These are phyloP conservation scores for Earliella scabrosa DNA, from an alignment of 1,284 basidiomycete species.

Conservation along the genomic window DNA sequence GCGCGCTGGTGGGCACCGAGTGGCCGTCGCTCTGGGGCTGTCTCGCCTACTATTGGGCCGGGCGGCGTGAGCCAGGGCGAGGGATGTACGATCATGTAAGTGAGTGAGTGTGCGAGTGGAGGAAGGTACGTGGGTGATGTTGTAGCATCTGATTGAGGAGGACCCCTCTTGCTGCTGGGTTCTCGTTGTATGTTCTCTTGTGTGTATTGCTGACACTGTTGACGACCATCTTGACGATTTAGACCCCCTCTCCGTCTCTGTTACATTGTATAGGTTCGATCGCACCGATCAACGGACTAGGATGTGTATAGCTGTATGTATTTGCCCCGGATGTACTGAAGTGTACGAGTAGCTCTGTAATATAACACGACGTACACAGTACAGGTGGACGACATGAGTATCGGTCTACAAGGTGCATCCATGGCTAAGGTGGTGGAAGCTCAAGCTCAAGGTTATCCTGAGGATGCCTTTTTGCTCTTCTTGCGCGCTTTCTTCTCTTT, in stretches of 20 bases:
- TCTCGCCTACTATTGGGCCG: constrained; percentile 35
- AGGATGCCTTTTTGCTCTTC: constrained; percentile 29
- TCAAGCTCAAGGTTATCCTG: not conserved
- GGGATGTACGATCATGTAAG: constrained; percentile 50
- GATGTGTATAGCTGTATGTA: constrained; percentile 16
- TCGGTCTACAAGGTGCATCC: not conserved
- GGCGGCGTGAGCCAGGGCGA: constrained; percentile 40
- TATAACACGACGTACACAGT: constrained; percentile 1
- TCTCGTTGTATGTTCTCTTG: not conserved
- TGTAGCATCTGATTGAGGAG: constrained; percentile 1
- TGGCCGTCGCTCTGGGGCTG: constrained; percentile 39
- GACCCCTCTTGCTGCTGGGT: not conserved
- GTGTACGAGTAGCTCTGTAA: constrained; percentile 16
- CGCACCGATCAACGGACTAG: constrained; percentile 10
- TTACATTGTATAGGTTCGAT: constrained; percentile 6
- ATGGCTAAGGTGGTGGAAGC: not conserved
- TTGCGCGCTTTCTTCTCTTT: constrained; percentile 30
- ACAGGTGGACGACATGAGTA: not conserved
- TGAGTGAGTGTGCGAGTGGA: not conserved
- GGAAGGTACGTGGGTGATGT: constrained; percentile 12
- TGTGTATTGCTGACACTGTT: constrained; percentile 1
- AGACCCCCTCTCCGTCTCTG: not conserved
- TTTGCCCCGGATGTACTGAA: constrained; percentile 3
- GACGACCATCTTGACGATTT: constrained; percentile 8
- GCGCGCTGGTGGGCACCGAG: constrained; percentile 51